Evolutionary conservation across 495 filamentous ascomycete genomes (phyloP).

Genomic region (Lepraria neglecta): DNA sequence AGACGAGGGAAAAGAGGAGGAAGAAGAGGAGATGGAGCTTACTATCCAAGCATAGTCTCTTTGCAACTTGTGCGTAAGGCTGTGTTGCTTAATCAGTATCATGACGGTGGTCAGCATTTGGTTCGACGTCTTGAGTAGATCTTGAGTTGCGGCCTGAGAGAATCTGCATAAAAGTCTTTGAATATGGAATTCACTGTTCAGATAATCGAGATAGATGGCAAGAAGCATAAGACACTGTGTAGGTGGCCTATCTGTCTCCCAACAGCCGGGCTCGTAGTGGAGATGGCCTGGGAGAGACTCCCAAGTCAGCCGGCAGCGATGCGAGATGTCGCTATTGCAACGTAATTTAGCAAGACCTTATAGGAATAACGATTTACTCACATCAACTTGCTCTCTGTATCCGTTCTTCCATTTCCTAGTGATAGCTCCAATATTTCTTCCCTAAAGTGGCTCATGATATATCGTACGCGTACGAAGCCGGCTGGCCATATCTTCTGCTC

Average conservation of each 20-base stretch:
- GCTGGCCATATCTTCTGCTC: not conserved
- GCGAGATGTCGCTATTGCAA: not conserved
- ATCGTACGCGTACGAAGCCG: not conserved
- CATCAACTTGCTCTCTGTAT: not conserved
- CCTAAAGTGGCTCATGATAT: not conserved
- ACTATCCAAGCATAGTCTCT: not conserved
- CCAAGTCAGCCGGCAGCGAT: not conserved
- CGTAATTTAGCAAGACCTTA: not conserved
- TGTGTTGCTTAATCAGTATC: conserved; percentile 4
- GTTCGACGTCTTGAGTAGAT: not conserved
- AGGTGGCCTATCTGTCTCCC: not conserved
- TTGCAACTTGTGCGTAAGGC: not conserved
- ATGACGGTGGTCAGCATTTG: not conserved
- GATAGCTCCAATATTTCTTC: conserved; percentile 1
- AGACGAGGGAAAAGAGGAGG: too few relatives aligned
- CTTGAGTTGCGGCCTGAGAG: not conserved
- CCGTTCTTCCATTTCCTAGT: not conserved
- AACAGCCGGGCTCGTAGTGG: not conserved
- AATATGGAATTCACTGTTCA: not conserved
- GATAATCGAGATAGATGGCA: not conserved
- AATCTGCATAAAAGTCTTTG: not conserved
- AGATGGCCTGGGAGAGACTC: not conserved
- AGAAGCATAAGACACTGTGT: not conserved
- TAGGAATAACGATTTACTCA: not conserved
- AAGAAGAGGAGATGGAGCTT: too few relatives aligned